phyloP scores from a whole-genome alignment of 2,329 filamentous ascomycete genomes.

The Podosphaera leucotricha region DNA sequence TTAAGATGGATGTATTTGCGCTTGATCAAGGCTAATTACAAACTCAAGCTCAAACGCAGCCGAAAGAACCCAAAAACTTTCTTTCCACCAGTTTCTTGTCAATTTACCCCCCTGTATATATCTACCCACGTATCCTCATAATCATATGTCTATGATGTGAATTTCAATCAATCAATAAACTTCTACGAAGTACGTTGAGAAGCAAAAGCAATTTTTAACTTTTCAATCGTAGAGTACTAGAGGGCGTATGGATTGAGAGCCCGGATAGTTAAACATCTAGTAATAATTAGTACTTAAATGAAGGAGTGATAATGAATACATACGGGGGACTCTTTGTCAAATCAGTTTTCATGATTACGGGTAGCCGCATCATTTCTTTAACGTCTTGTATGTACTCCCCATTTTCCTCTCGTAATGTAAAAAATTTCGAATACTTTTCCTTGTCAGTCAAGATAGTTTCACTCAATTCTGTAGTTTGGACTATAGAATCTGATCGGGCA shows the following conservation, averaged over 20 bases:
- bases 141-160: background rate
- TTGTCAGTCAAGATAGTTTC: conserved; percentile 32
- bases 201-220: background rate
- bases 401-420: conserved; percentile 72
- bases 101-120: background rate
- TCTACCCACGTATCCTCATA: background rate
- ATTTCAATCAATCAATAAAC: background rate
- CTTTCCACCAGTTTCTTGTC: background rate
- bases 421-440: conserved; percentile 85
- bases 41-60: background rate
- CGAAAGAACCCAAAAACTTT: background rate
- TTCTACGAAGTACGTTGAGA: background rate
- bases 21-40: background rate
- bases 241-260: conserved; percentile 56
- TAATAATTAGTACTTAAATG: conserved; percentile 17
- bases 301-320: conserved; percentile 23
- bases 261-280: conserved; percentile 60
- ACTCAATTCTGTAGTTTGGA: conserved; percentile 22
- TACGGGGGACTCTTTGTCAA: conserved; percentile 97
- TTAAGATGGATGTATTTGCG: background rate
- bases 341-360: conserved; percentile 97
- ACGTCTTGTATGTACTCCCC: conserved; percentile 97
- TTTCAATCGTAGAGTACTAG: conserved; percentile 1
- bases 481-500: conserved; percentile 83
- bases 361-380: conserved; percentile 88